Percentiles rank a stretch among this genome's conserved stretches.
Evolutionary conservation across 1,284 basidiomycete genomes (phyloP).

Genomic region (Rhodotorula mucilaginosa): DNA sequence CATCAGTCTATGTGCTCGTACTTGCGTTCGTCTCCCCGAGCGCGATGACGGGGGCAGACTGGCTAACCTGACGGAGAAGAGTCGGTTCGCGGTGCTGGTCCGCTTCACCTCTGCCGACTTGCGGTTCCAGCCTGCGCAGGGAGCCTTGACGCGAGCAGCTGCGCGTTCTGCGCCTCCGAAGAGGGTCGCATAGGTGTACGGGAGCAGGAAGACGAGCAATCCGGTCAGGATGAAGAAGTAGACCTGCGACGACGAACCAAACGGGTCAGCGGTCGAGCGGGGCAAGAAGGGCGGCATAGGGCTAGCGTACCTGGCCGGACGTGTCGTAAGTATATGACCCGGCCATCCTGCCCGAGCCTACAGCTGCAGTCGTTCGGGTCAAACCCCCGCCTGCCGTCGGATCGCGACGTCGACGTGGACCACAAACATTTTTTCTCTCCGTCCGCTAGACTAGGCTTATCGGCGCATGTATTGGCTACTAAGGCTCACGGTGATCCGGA

Average conservation of each 20-base stretch:
- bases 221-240: slow-evolving; percentile 45
- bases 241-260: slow-evolving; percentile 16
- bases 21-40: neutral
- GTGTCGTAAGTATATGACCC: slow-evolving; percentile 38
- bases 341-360: slow-evolving; percentile 17
- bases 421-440: too few relatives aligned
- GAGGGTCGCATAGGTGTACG: slow-evolving; percentile 41
- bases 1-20: neutral
- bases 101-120: slow-evolving; percentile 36
- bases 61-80: slow-evolving; percentile 22
- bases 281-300: too few relatives aligned
- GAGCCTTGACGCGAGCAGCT: slow-evolving; percentile 31
- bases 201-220: slow-evolving; percentile 42
- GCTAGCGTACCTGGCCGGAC: slow-evolving; percentile 28
- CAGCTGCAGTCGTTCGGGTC: neutral
- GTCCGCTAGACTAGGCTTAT: too few relatives aligned
- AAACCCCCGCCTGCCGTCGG: too few relatives aligned
- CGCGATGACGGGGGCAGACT: too few relatives aligned
- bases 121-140: slow-evolving; percentile 43
- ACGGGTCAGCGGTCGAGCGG: neutral
- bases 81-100: slow-evolving; percentile 11
- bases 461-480: too few relatives aligned
- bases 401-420: neutral
- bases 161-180: slow-evolving; percentile 27
- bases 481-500: too few relatives aligned